Base-by-base conservation (phyloP, 2,329 filamentous ascomycete species). In the Alternaria ethzedia region DNA sequence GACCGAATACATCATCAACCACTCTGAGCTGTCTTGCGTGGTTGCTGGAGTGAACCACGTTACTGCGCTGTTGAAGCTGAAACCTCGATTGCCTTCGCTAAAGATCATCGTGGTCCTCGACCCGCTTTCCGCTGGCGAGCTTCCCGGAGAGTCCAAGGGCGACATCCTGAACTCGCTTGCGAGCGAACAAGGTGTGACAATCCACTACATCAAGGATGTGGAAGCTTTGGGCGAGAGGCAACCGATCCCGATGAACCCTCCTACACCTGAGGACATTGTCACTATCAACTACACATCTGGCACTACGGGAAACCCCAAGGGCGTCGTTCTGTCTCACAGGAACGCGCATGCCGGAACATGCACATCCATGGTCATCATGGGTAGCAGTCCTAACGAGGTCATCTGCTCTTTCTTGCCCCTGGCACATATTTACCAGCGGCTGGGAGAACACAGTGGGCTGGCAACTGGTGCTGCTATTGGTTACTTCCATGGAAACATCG, bases 1-100 rank as follows among this genome's bases (percentile, higher is more conserved):
- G 3, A 94, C 92, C 61, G 94, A 98, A 82, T 98, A 92, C 83
- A 97, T 99, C 80, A 91, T 98, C 83, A 96, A 96, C 81, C 95
- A 98, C 79, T 89, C 93, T 58, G 86, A 90, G 66, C 83, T 98
- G 60, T 81, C 86, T 62, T 92, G 90, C 74, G 88, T 98, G 43
- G 89, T 91, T 66, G 90, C 92, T 62, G 94, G 92, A 26, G 84
- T 97, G 49, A 88, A 89, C 46, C 94, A 97, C 75, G 89, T 97
- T 57, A 90, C 93, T 2, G 88, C 89, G 15, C 86, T 97, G 58
- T 85, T 97, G 66, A 94, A 94, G 83, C 83, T 97, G 70, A 89
- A 89, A 70, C 85, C 91, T n/a, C 87, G 90, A 56, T 83, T 95
- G 63, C 94, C 95, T 1, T 85, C 86, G 7, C 84, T 99, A 67